Base-by-base conservation (phyloP, 345 rosid species). In the Eucalyptus marginata region DNA sequence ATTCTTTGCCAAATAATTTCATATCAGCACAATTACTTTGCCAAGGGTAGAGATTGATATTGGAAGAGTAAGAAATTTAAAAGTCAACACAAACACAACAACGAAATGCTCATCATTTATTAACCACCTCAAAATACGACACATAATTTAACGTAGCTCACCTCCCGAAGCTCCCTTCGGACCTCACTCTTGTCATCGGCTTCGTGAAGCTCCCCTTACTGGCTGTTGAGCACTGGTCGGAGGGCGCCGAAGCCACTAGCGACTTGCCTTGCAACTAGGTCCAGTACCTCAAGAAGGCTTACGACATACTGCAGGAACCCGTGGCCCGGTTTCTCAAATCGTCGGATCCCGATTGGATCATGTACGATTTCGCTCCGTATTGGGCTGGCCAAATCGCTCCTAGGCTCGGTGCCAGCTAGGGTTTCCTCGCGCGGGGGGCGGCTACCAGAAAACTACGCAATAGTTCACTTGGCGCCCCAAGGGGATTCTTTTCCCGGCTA, bases 281-380 rank as follows among this genome's bases (percentile, higher is more conserved):
- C 49, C 88, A 43, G 83, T 89, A 79, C 59, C 91, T 93, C n/a
- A 93, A 93, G 81, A 27, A 88, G 18, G 93, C 94, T 24, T 88
- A 20, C 43, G 94, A 93, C 89, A n/a, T 40, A 22, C 91, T 93
- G 80, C 87, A 66, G 14, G 88, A 49, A 2, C 88, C 89, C 71
- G 33, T 93, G 71, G 66, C 89, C 3, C 17, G 25, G 16, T 50
- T 93, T 27, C 91, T 91, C 27, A 85, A 87, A 54, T 33, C 86
- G 7, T 62, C 87, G 4, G 47, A 31, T 8, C 92, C 91, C 14
- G 91, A 91, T 87, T 90, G 93, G 93, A 29, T 91, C 43, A 40
- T 93, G 16, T 87, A 87, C 83, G 93, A 93, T 64, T 93, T 88
- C 87, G 71, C 89, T 44, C 43, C 43, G 43, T 43, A 43, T 43